Percentiles rank a stretch among this genome's conserved stretches.
Conservation (phyloP, 208 protist genomes). For the Naegleria fowleri region DNA sequence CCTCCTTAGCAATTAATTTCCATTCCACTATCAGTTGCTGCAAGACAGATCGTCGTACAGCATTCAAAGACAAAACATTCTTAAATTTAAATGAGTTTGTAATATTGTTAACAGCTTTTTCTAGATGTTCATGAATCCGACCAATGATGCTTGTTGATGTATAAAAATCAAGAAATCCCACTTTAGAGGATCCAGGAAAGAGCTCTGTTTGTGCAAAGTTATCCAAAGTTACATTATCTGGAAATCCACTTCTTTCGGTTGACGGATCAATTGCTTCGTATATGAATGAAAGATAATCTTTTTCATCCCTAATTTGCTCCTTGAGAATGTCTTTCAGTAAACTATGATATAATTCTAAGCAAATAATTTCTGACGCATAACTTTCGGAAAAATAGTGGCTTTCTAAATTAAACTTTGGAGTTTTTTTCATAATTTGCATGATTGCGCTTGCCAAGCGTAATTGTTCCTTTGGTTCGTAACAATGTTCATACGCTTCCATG, state of each 20-base stretch:
- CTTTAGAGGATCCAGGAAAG: not conserved
- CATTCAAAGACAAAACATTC: not conserved
- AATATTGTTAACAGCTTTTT: conserved; percentile 12
- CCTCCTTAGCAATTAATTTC: conserved; percentile 41
- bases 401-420: conserved; percentile 40
- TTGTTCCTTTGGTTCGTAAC: conserved; percentile 29
- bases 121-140: conserved; percentile 21
- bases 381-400: conserved; percentile 37
- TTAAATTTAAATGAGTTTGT: conserved; percentile 15
- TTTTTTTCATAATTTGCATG: conserved; percentile 35
- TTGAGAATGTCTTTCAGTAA: conserved; percentile 47
- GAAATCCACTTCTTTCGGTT: not conserved
- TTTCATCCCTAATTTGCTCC: conserved; percentile 38
- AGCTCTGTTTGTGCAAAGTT: not conserved
- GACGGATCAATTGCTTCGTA: not conserved
- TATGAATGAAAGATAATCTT: not conserved
- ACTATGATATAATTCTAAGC: conserved; percentile 36
- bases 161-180: conserved; percentile 17
- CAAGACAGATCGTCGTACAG: conserved; percentile 20
- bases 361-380: conserved; percentile 45
- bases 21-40: conserved; percentile 40
- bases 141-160: conserved; percentile 1
- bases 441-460: conserved; percentile 29
- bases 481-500: conserved; percentile 49
- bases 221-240: not conserved